These are phyloP conservation scores for Boletus austroedulis DNA, from an alignment of 1,284 basidiomycete species.

Conservation along the genomic window DNA sequence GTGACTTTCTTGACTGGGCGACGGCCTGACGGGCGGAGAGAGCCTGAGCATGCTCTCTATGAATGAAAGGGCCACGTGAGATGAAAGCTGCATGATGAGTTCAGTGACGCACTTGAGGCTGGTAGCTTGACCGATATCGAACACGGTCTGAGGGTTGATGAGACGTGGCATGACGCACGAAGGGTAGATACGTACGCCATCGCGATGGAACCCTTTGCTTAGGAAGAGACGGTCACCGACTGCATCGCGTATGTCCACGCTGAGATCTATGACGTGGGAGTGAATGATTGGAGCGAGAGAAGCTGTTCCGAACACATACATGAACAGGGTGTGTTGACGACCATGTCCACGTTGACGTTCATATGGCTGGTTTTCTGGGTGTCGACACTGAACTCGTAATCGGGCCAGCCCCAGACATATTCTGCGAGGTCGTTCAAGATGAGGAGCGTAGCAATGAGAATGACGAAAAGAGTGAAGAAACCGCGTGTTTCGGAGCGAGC, in stretches of 20 bases:
- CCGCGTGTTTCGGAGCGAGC: constrained; percentile 84
- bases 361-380: constrained; percentile 58
- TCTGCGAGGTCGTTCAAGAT: constrained; percentile 87
- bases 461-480: constrained; percentile 81
- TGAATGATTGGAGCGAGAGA: neutral
- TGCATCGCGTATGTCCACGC: constrained; percentile 88
- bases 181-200: constrained; percentile 59
- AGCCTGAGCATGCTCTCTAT: constrained; percentile 57
- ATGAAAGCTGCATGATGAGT: neutral
- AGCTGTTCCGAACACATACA: constrained; percentile 53
- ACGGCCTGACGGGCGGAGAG: constrained; percentile 69
- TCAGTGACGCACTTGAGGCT: constrained; percentile 53
- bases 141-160: constrained; percentile 57
- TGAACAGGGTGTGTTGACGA: constrained; percentile 89
- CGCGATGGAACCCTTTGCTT: constrained; percentile 79
- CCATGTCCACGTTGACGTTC: constrained; percentile 85
- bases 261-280: constrained; percentile 55
- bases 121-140: constrained; percentile 82
- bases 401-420: constrained; percentile 89
- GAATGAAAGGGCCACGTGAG: neutral
- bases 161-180: neutral
- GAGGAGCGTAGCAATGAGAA: constrained; percentile 67
- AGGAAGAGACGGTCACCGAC: constrained; percentile 89
- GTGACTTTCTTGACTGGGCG: constrained; percentile 65
- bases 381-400: constrained; percentile 84